phyloP scores from a whole-genome alignment of 768 basidiomycete genomes.

The Favolaschia claudopus region DNA sequence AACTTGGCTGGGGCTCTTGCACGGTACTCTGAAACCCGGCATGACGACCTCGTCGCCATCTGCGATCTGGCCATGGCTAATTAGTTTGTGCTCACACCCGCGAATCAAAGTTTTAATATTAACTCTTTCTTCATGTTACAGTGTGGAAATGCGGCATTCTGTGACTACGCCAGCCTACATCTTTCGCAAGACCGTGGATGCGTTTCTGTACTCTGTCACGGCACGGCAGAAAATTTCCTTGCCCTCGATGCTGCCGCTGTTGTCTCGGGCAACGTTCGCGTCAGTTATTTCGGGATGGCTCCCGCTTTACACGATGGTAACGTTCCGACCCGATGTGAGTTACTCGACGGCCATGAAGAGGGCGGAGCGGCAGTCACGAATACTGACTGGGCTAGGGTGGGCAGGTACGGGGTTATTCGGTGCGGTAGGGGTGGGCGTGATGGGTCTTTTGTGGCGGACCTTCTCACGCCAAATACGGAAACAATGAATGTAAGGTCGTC shows the following conservation, averaged over 20 bases:
- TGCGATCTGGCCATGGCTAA: slow-evolving; percentile 94
- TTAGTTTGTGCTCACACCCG: slow-evolving; percentile 73
- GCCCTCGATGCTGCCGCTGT: slow-evolving; percentile 51
- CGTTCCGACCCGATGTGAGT: slow-evolving; percentile 94
- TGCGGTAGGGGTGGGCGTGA: slow-evolving; percentile 51
- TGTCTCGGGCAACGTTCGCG: slow-evolving; percentile 66
- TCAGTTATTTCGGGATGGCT: slow-evolving; percentile 80
- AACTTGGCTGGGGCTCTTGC: slow-evolving; percentile 71
- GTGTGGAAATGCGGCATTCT: slow-evolving; percentile 93
- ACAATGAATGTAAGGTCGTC: slow-evolving; percentile 15
- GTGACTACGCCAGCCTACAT: slow-evolving; percentile 85
- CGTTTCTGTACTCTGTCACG: slow-evolving; percentile 70
- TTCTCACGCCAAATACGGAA: slow-evolving; percentile 38
- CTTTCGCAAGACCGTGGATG: slow-evolving; percentile 82
- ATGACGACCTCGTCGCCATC: slow-evolving; percentile 91
- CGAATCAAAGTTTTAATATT: slow-evolving; percentile 31
- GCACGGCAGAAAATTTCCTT: slow-evolving; percentile 56
- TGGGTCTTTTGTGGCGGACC: slow-evolving; percentile 44
- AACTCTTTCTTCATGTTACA: slow-evolving; percentile 43
- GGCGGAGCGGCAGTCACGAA: slow-evolving; percentile 70
- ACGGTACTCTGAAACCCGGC: slow-evolving; percentile 81
- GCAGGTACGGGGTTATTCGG: slow-evolving; percentile 53
- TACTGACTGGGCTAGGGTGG: slow-evolving; percentile 62
- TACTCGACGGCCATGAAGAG: slow-evolving; percentile 83
- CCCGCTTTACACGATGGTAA: slow-evolving; percentile 96